Base-by-base conservation (phyloP, 345 rosid genomes). In the Eucalyptus victrix region DNA sequence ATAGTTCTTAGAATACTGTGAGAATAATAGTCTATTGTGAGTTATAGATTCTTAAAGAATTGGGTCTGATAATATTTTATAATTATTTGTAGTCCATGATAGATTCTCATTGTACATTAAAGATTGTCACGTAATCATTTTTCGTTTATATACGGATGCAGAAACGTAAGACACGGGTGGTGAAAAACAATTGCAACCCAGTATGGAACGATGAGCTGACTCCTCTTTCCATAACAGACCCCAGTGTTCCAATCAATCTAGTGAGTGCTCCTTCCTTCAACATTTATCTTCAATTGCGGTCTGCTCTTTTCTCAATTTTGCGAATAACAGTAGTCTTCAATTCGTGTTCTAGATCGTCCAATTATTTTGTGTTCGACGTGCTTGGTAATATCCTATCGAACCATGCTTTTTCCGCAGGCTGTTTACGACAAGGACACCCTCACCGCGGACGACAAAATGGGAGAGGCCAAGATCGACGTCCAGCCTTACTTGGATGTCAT, bases 371-470 rank as follows among this genome's bases (percentile, higher is more conserved):
- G 14, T 65, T 21, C 54, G 12, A 47, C 9, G 51, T 9, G 54
- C 45, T 60, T 34, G 24, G 47, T 15, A 44, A 49, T 50, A 40
- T 81, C 65, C 50, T 18, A 32, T 54, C 51, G 42, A 42, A 15
- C 2, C n/a, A 50, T 50, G 53, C n/a, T 30, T 28, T 49, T 67
- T 67, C 53, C 87, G 89, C 92, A 96, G 98, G 91, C 47, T 12
- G 99, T 98, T 88, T 96, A 92, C 85, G 99, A 98, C 92, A 94
- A 96, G 87, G 99, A 96, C 92, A 95, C 94, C 11, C 89, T 98
- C 17, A 92, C 94, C 18, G 91, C 89, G 32, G 98, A 98, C 80
- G 99, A 98, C 90, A 90, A 91, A 88, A 95, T 97, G 98, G 99
- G 99, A 42, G 96, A 96, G 10, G 98, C 97, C 7, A 90, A 92